Base-by-base conservation (phyloP, 441 rosid species). In the Raphanus hybrid region DNA sequence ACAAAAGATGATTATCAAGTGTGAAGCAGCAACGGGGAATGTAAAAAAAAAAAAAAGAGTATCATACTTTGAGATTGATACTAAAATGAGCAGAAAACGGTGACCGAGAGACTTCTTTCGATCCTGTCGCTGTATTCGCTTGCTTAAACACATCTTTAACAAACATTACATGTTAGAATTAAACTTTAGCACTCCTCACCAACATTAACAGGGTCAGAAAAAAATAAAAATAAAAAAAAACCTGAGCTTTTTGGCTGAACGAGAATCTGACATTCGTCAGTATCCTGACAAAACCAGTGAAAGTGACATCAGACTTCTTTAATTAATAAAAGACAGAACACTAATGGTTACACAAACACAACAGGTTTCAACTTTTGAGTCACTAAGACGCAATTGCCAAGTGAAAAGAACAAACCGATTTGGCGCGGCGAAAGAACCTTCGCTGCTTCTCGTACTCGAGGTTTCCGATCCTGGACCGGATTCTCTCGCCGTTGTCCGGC, bases 381-480 rank as follows among this genome's bases (percentile, higher is more conserved):
- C 23, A 54, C n/a, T 23, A 57, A 69, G 26, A 16, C 41, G 39
- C 52, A 76, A 26, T 4, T 45, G 54, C 14, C 0, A 48, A 12
- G 54, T n/a, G 10, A 3, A 50, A 50, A 12, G 57, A 61, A 69
- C 61, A 0, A 71, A 81, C 89, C 89, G 18, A 14, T 45, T 75
- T 73, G 4, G 71, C 23, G 11, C 76, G 73, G 5, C 43, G 78
- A 67, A 75, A 78, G 55, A 81, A 78, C 74, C 98, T 75, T 43
- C 87, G 83, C 5, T 82, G 84, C 48, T 61, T 75, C 90, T 89
- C 96, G 18, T 88, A 88, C 79, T 75, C 80, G 1, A 86, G 82
- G 27, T 15, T 68, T 60, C 77, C 70, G 72, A 91, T 64, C 16
- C 0, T 8, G 16, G 39, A 34, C 6, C 71, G 78, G 37, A 86